These are phyloP conservation scores for Taxillus chinensis DNA, from an alignment of 164 flowering plant genomes.

Conservation along the genomic window DNA sequence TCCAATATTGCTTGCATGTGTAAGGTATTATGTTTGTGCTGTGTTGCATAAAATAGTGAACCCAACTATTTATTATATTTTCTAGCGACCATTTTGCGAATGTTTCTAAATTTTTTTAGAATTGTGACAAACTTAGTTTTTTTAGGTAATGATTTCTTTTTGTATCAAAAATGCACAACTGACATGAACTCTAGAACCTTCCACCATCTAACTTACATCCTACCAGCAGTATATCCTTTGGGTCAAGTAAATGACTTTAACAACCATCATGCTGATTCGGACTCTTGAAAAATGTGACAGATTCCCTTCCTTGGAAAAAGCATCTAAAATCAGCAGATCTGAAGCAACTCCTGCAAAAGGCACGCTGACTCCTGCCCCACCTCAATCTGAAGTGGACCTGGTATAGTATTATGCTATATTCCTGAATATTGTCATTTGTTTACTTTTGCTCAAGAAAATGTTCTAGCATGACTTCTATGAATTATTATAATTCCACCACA, in stretches of 20 bases:
- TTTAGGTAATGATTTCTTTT: too few species aligned
- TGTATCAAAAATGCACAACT: too few species aligned
- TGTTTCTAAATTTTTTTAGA: too few species aligned
- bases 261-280: background rate
- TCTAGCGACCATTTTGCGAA: too few species aligned
- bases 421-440: background rate
- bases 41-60: too few species aligned
- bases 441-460: background rate
- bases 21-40: too few species aligned
- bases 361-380: conserved; percentile 31
- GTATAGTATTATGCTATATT: conserved; percentile 22
- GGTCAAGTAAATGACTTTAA: too few species aligned
- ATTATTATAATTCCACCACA: conserved; percentile 14
- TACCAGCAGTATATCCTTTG: too few species aligned
- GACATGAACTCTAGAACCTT: too few species aligned
- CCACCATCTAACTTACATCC: background rate
- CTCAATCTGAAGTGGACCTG: conserved; percentile 42
- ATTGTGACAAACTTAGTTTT: too few species aligned
- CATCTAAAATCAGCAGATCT: conserved; percentile 28
- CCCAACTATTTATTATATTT: too few species aligned
- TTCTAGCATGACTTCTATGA: background rate
- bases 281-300: conserved; percentile 28
- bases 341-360: conserved; percentile 61
- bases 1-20: too few species aligned
- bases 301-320: conserved; percentile 52